Conservation (phyloP, 257 asterid species). For the Prunella vulgaris region DNA sequence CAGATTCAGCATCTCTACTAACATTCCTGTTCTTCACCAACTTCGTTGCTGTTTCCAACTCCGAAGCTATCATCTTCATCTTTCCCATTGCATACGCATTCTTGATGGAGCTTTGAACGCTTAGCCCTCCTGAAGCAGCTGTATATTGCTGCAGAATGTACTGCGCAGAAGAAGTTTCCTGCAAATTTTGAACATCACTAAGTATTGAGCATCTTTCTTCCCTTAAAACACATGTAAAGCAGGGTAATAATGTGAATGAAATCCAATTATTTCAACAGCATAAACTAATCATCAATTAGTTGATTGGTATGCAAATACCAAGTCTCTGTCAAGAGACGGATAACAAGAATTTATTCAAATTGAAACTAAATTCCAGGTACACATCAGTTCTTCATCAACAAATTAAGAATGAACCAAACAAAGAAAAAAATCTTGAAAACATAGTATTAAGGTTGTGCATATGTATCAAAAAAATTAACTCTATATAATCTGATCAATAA, state of each 20-base stretch:
- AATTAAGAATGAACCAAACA: background rate
- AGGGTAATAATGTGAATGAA: background rate
- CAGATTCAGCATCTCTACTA: slow-evolving; percentile 55
- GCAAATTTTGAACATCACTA: slow-evolving; percentile 13
- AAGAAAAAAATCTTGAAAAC: no score
- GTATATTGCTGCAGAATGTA: slow-evolving; percentile 75
- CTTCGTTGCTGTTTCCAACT: slow-evolving; percentile 70
- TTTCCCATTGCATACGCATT: slow-evolving; percentile 84
- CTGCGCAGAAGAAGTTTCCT: slow-evolving; percentile 83
- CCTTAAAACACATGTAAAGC: background rate
- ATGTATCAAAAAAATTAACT: background rate
- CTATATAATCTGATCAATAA: background rate
- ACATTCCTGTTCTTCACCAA: slow-evolving; percentile 61
- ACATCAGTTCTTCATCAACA: background rate
- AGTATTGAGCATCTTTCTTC: background rate
- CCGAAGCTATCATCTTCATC: slow-evolving; percentile 75
- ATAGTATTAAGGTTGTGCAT: background rate
- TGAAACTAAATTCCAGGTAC: slow-evolving; percentile 1
- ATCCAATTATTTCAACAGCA: background rate
- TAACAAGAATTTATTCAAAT: slow-evolving; percentile 2
- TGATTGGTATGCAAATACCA: background rate
- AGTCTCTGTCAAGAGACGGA: background rate
- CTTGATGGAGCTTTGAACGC: slow-evolving; percentile 52
- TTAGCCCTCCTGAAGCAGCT: slow-evolving; percentile 82
- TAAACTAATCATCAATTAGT: background rate